Evolutionary conservation across 495 filamentous ascomycete genomes (phyloP), one percentile per base, ranked within the genome.

Genomic region (Penicillium silybi): DNA sequence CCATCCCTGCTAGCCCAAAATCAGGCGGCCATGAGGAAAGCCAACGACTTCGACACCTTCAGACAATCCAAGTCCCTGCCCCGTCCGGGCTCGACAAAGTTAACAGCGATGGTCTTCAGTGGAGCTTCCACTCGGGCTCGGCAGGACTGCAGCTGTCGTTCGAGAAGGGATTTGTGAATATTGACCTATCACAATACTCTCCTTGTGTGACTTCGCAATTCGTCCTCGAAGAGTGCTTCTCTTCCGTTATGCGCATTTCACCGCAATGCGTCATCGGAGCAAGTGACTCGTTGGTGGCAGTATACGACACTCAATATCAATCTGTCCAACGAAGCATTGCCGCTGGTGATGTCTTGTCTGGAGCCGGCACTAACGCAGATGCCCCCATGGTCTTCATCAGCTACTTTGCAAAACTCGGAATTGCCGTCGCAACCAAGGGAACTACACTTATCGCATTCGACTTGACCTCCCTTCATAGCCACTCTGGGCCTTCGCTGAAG

Each of bases 221-320:
- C 29, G 63, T 73, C 20, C 65, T 75, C 17, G 62, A 67, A 34
- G 74, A 73, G 35, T 48, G 64, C 1, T 76, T 76, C 46, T 72
- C 72, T 1, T 76, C 72, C 1, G 50, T 77, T 23, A 74, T 77
- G 72, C 71, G 72, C 17, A 65, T 75, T 27, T 74, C 74, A 4
- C 64, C 72, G 0, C 69, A 77, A 44, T 69, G 70, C 13, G 70
- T 77, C 2, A 75, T 77, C 34, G 74, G 68, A 10, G 69, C 75
- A 8, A 70, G 68, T 19, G 57, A 73, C n/a, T 73, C 71, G 15
- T 66, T 77, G 35, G 65, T 76, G 22, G 75, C 73, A 11, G 64
- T 89, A 16, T 86, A 84, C 58, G 86, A 86, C 59, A 85, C 84
- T 4, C 79, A 83, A 42, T 87, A 83, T 56, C 74, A 80, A 20